A percentile compares a stretch with the other conserved stretches of the same genome.
Evolutionary conservation across 2,329 filamentous ascomycete species (phyloP).

Genomic region (Pyrenochaeta sp.): DNA sequence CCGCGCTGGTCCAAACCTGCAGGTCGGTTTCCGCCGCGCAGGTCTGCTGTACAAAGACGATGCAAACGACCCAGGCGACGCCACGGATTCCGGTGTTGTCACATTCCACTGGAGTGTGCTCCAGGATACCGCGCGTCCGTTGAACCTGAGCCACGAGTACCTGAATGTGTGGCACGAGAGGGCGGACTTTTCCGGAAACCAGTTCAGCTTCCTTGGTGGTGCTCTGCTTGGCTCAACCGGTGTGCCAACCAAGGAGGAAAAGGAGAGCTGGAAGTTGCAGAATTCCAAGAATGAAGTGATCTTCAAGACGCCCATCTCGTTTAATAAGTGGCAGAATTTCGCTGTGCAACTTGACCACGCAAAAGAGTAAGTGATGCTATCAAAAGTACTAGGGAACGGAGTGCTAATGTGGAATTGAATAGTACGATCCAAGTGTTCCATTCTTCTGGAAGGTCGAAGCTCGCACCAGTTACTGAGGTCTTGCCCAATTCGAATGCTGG

Average conservation of each 20-base stretch:
- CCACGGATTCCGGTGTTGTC: slow-evolving; percentile 28
- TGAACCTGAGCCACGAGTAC: slow-evolving; percentile 41
- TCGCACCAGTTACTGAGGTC: slow-evolving; percentile 22
- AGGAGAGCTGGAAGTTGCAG: slow-evolving; percentile 30
- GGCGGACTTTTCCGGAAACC: slow-evolving; percentile 35
- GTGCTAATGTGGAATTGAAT: neutral
- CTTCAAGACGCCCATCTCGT: slow-evolving; percentile 20
- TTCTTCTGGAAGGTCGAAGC: slow-evolving; percentile 17
- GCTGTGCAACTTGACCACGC: slow-evolving; percentile 31
- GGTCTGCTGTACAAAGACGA: slow-evolving; percentile 33
- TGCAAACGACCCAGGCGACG: slow-evolving; percentile 27
- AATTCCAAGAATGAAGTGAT: slow-evolving; percentile 30
- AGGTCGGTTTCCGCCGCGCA: slow-evolving; percentile 35
- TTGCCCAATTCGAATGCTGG: slow-evolving; percentile 33
- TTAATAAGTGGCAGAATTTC: slow-evolving; percentile 37
- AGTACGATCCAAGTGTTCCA: slow-evolving; percentile 39
- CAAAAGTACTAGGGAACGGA: neutral
- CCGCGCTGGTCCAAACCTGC: slow-evolving; percentile 21
- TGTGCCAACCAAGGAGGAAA: slow-evolving; percentile 21
- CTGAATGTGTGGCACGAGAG: slow-evolving; percentile 42
- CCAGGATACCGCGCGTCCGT: slow-evolving; percentile 19
- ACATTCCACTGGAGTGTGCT: slow-evolving; percentile 39
- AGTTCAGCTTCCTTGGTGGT: slow-evolving; percentile 33
- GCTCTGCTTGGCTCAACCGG: slow-evolving; percentile 33
- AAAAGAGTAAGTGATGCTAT: slow-evolving; percentile 22